Base-by-base conservation (phyloP, 179 eudicot genomes). In the Actinidia polygama region DNA sequence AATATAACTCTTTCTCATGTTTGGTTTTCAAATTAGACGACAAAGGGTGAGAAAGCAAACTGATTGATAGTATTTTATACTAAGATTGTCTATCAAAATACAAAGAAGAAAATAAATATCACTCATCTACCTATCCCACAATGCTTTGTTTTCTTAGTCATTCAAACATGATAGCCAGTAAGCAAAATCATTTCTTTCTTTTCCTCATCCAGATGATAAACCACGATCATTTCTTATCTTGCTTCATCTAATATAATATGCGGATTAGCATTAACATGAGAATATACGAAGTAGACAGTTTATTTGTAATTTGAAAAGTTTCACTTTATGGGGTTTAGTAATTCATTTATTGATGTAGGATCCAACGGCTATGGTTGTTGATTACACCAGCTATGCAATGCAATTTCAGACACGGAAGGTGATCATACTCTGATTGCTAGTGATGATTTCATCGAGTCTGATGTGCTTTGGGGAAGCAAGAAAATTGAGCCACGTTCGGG, bases 371-470 rank as follows among this genome's bases (percentile, higher is more conserved):
- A 71, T 93, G 91, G 95, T 91, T 75, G 85, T 95, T 66, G 98
- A 95, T 84, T 98, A 95, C 84, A 91, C 89, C 11, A 86, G 93
- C 90, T 94, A 89, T 88, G 95, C 98, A 26, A 89, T 88, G 94
- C 96, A 26, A 86, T 92, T 63, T 94, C 98, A 63, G 85, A 84
- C 63, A 80, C 82, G 50, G 95, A 91, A 81, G 98, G 98, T 36
- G 95, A 90, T 83, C 96, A 95, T 82, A 92, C 96, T 6, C 77
- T 95, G 84, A 84, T 95, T 85, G 97, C 95, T 24, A 69, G 85
- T 81, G 94, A 94, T 84, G 89, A 85, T 36, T 76, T 88, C 57
- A 87, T 95, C 58, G 83, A 90, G 77, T 91, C 98, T 84, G 92
- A 92, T 78, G 94, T 91, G 66, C 89, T 94, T 72, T 78, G 94